These are phyloP conservation scores for Phoma sp. DNA, from an alignment of 2,329 filamentous ascomycete genomes.

Conservation along the genomic window DNA sequence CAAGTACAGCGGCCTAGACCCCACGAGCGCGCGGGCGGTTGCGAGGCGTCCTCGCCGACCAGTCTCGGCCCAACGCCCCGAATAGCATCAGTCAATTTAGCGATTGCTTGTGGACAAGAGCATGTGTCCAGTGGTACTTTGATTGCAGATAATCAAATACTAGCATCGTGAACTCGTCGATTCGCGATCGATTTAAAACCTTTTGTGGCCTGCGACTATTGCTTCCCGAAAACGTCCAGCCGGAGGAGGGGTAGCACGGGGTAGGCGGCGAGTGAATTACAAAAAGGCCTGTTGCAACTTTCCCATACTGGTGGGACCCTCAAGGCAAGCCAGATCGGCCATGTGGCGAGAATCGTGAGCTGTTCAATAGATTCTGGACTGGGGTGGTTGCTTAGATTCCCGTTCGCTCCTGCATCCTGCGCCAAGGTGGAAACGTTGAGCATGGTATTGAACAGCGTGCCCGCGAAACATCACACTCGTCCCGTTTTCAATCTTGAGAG, in stretches of 20 bases:
- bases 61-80: slow-evolving; percentile 8
- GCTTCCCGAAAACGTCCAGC: background rate
- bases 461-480: background rate
- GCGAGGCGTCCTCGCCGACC: slow-evolving; percentile 1
- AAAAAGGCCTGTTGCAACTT: background rate
- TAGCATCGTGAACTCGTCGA: background rate
- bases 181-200: background rate
- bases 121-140: background rate
- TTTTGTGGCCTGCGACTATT: background rate
- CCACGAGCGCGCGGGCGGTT: slow-evolving; percentile 3
- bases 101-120: background rate
- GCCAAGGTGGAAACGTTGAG: background rate
- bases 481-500: background rate
- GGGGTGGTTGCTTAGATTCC: background rate
- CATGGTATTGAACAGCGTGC: background rate
- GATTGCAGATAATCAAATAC: background rate
- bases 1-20: slow-evolving; percentile 10
- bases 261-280: background rate
- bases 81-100: background rate
- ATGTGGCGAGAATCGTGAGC: slow-evolving; percentile 13
- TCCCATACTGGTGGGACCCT: background rate
- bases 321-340: slow-evolving; percentile 7
- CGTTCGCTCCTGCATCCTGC: background rate
- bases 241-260: background rate
- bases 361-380: slow-evolving; percentile 1